phyloP scores from a whole-genome alignment of 2,329 filamentous ascomycete genomes.

The Diaporthe sp. region DNA sequence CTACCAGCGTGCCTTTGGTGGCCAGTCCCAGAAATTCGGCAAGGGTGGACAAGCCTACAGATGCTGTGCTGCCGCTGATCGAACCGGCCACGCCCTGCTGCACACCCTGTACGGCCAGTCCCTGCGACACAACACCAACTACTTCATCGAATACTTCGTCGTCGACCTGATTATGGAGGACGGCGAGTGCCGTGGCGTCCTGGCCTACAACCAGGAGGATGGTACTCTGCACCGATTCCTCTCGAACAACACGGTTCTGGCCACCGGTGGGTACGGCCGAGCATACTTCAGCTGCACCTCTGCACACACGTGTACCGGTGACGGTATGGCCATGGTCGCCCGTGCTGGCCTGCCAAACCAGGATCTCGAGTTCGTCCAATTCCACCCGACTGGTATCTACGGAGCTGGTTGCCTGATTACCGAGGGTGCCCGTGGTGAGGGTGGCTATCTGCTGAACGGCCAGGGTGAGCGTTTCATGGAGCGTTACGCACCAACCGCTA shows the following conservation, averaged over 20 bases:
- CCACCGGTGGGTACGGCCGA: conserved; percentile 97
- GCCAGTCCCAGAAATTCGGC: conserved; percentile 93
- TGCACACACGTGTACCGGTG: conserved; percentile 97
- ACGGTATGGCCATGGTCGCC: conserved; percentile 99
- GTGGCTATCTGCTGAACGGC: conserved; percentile 96
- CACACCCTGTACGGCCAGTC: conserved; percentile 99
- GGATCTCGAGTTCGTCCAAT: conserved; percentile 99
- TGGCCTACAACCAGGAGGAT: conserved; percentile 99
- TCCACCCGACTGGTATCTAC: conserved; percentile 99
- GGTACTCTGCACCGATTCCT: conserved; percentile 97
- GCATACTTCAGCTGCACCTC: conserved; percentile 99
- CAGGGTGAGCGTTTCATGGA: conserved; percentile 99
- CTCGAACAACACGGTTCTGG: conserved; percentile 95
- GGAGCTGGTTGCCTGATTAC: conserved; percentile 98
- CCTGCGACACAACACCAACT: conserved; percentile 97
- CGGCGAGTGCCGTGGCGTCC: conserved; percentile 94
- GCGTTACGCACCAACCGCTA: conserved; percentile 95
- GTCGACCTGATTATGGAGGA: conserved; percentile 98
- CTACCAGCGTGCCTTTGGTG: conserved; percentile 98
- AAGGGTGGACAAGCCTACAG: conserved; percentile 99
- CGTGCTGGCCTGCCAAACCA: conserved; percentile 98
- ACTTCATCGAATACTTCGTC: conserved; percentile 99
- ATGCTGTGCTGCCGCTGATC: conserved; percentile 95
- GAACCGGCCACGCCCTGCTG: conserved; percentile 96
- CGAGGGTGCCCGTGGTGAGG: conserved; percentile 97